Evolutionary conservation across 192 early-diverging fungal genomes (phyloP), one percentile per base, ranked within the genome.

Genomic region (Coemansia asiatica): DNA sequence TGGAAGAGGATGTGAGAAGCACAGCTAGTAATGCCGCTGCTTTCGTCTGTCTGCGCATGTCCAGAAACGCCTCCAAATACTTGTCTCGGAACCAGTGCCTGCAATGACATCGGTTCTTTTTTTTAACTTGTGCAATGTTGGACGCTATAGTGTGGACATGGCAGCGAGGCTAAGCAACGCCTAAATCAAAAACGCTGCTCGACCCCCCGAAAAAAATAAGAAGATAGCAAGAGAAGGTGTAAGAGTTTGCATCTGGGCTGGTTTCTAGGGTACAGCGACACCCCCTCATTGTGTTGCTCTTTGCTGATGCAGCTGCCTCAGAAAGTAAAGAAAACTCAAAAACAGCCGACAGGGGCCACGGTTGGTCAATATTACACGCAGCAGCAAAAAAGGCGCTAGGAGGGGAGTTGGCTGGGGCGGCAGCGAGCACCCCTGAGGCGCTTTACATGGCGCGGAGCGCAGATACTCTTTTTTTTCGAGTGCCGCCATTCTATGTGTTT

Each of bases 321-420:
- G 15, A 29, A 56, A 29, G 28, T 29, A 44, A 56, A 56, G 15
- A 29, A 56, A 29, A 12, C 22, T 15, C 27, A 10, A 56, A 56
- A 56, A 56, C 54, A 56, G 54, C 54, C 54, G 54, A 56, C 54
- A 56, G n/a, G 16, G 27, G 54, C 40, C 13, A 15, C 40, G 40
- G 40, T 44, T 44, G 40, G 40, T 44, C 26, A 56, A 56, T 56
- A 56, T 56, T 56, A 56, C 54, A 56, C 28, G 54, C 28, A 56
- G 15, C 27, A 12, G 48, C 48, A 49, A 49, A n/a, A 18, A n/a
- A 1, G 8, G 27, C 18, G 26, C 15, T 4, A 18, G 27, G 18
- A 27, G 13, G 28, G 2, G 54, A 16, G 51, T 12, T 10, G 1
- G 27, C 5, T 12, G 16, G 54, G 54, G 54, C 27, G 26, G 54